Evolutionary conservation across 2,329 filamentous ascomycete genomes (phyloP).

Genomic region (Furcasterigmium sp.): DNA sequence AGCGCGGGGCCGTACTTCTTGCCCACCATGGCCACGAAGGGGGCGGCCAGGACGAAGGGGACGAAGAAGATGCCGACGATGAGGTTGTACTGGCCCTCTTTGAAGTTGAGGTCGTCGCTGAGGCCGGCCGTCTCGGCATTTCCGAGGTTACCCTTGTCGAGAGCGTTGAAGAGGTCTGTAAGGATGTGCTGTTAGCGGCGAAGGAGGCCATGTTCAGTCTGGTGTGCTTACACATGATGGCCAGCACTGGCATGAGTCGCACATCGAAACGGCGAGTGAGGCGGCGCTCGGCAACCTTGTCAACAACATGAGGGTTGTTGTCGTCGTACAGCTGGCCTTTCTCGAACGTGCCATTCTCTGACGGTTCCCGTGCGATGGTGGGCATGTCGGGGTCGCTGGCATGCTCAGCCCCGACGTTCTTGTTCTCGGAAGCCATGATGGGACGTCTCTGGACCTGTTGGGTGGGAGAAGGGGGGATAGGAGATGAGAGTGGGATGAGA

Average conservation of each 20-base stretch:
- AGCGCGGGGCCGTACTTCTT: conserved; percentile 65
- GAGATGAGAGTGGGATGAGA: too few relatives aligned
- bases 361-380: too few relatives aligned
- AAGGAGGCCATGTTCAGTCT: too few relatives aligned
- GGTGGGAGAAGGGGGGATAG: too few relatives aligned
- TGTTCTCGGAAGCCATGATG: too few relatives aligned
- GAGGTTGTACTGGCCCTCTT: conserved; percentile 14
- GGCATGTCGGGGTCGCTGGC: too few relatives aligned
- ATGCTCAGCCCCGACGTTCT: too few relatives aligned
- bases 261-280: conserved; percentile 50
- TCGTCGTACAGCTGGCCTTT: too few relatives aligned
- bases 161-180: conserved; percentile 6
- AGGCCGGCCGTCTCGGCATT: conserved; percentile 3
- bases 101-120: conserved; percentile 3
- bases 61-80: conserved; percentile 26
- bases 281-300: conserved; percentile 14
- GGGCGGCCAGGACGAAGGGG: conserved; percentile 36
- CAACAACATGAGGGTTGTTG: too few relatives aligned
- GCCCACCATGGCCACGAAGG: conserved; percentile 52
- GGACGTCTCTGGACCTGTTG: too few relatives aligned
- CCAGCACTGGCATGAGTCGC: conserved; percentile 46
- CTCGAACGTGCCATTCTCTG: too few relatives aligned
- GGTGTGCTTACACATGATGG: conserved; percentile 52
- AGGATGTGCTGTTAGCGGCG: too few relatives aligned
- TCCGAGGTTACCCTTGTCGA: conserved; percentile 2